Conservation (phyloP, 1,284 basidiomycete species). For the Ustilago cynodontis region DNA sequence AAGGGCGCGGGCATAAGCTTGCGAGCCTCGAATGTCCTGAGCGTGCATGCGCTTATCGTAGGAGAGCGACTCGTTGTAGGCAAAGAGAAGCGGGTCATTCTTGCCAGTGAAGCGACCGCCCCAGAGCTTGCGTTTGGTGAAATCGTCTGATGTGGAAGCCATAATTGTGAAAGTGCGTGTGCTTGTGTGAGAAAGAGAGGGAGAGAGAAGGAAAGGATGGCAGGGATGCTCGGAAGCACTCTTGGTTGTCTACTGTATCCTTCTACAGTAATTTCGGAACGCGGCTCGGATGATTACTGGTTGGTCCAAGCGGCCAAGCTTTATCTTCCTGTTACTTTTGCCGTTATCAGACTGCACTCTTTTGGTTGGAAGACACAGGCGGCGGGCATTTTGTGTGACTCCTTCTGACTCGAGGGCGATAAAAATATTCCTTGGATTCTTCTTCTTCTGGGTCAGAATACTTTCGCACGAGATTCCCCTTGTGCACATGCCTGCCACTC, state of each 20-base stretch:
- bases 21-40: conserved; percentile 91
- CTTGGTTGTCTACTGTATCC: background rate
- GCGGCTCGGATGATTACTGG: background rate
- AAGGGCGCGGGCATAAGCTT: conserved; percentile 92
- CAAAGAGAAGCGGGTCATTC: conserved; percentile 67
- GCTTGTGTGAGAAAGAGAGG: background rate
- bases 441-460: background rate
- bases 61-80: conserved; percentile 77
- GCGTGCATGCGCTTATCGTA: conserved; percentile 95
- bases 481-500: too few species aligned
- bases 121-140: conserved; percentile 69
- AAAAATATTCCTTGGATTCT: background rate
- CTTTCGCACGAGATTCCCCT: conserved; percentile 5
- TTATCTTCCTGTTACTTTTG: background rate
- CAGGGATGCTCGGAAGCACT: background rate
- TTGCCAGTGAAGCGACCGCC: conserved; percentile 69
- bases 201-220: too few species aligned
- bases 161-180: conserved; percentile 4
- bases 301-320: conserved; percentile 6
- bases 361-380: background rate
- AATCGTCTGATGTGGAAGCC: conserved; percentile 57
- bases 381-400: too few species aligned
- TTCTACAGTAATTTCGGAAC: background rate
- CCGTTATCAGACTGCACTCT: conserved; percentile 3
- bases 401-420: conserved; percentile 4